Percentiles rank a stretch among this genome's conserved stretches.
These are phyloP conservation scores for Coix lacrymajobi DNA, from an alignment of 176 grass and related monocot species.

Conservation along the genomic window DNA sequence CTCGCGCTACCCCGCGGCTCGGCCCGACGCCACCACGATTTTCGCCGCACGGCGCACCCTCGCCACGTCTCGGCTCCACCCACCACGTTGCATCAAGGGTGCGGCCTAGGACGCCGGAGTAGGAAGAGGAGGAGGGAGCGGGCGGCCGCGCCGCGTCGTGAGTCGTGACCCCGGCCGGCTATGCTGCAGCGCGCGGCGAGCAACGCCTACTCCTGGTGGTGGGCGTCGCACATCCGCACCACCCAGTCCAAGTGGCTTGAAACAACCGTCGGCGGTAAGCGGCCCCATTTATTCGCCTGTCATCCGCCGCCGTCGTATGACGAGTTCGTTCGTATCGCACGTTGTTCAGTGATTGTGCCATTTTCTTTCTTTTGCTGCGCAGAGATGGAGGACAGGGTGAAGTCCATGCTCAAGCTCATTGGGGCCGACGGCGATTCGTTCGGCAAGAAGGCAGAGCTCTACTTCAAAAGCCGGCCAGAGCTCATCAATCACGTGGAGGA, in stretches of 20 bases:
- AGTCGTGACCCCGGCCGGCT: constrained; percentile 22
- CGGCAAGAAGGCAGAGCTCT: constrained; percentile 86
- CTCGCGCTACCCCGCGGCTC: not conserved
- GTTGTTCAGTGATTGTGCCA: not conserved
- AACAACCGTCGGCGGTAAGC: constrained; percentile 56
- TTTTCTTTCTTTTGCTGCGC: not conserved
- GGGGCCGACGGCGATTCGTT: constrained; percentile 81
- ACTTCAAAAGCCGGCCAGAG: constrained; percentile 83
- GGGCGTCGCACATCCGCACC: constrained; percentile 79
- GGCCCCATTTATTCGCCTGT: not conserved
- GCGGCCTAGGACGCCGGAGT: not conserved
- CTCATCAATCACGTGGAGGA: constrained; percentile 84
- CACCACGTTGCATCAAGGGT: not conserved
- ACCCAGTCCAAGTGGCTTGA: constrained; percentile 81
- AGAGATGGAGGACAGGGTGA: constrained; percentile 91
- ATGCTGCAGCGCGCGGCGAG: constrained; percentile 86
- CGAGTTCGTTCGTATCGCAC: not conserved
- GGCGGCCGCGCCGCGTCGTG: constrained; percentile 7
- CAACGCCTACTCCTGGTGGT: constrained; percentile 97
- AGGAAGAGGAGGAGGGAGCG: not conserved
- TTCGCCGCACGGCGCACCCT: not conserved
- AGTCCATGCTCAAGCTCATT: constrained; percentile 81
- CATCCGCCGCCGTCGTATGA: not conserved
- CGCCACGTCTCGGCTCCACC: not conserved
- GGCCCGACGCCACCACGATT: not conserved